A percentile compares a stretch with the other conserved stretches of the same genome.
These are phyloP conservation scores for Isochrysis galbana DNA, from an alignment of 78 protist species.

Conservation along the genomic window DNA sequence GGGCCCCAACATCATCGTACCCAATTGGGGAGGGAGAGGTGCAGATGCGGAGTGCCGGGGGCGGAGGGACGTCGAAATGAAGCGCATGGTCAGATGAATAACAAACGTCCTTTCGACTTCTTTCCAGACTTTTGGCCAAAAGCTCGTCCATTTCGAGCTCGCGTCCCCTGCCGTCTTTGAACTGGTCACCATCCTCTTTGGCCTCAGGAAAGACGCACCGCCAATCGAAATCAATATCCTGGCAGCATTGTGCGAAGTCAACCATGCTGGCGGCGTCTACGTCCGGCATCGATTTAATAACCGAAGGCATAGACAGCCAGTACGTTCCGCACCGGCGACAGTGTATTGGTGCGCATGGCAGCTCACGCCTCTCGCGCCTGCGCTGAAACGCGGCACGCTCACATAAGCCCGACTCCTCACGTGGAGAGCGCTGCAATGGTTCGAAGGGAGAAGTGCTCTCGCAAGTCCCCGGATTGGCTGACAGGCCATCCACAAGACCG, in stretches of 20 bases:
- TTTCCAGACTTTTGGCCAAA: background rate
- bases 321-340: background rate
- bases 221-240: background rate
- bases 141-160: background rate
- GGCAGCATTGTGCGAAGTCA: background rate
- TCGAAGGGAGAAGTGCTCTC: no score
- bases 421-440: background rate
- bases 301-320: no score
- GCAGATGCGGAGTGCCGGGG: no score
- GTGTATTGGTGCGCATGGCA: background rate
- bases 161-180: background rate
- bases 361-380: background rate
- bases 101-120: no score
- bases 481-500: background rate
- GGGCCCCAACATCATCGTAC: no score
- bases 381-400: background rate
- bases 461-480: no score
- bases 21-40: no score
- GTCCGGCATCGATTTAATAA: background rate
- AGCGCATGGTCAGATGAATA: background rate
- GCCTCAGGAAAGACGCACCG: constrained; percentile 4
- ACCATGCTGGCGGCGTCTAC: background rate
- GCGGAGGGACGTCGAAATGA: no score
- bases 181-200: background rate
- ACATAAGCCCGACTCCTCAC: background rate